Evolutionary conservation across 2,329 filamentous ascomycete species (phyloP), one percentile per base, ranked within the genome.

Genomic region (Purpureocillium lavendulum): DNA sequence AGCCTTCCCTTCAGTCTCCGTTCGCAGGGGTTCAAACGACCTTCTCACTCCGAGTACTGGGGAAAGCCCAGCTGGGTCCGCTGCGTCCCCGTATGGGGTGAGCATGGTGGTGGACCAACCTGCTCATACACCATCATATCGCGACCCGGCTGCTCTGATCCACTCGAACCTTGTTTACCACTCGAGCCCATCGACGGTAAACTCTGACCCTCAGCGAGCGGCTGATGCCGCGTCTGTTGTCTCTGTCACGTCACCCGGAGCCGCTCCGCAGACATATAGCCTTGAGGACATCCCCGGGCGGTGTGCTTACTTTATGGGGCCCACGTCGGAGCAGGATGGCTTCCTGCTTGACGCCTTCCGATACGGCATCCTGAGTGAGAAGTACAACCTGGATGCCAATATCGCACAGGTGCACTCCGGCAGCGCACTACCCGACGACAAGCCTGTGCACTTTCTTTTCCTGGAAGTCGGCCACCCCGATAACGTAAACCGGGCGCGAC

Each of bases 291-390:
- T 60, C 12, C 49, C 55, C 14, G 58, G 61, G 39, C 49, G 57
- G 14, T 69, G 67, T 2, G 63, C 67, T 11, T 67, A 70, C 47
- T 65, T 57, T 11, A 62, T 71, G 53, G 68, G 67, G 0, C 55
- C 63, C 12, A 57, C 65, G 2, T 62, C 59, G 9, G 67, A 71
- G 49, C 68, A 71, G 45, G 69, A 71, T 39, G 60, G 65, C 2
- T 60, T 67, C 44, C 57, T 71, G 8, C 55, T 71, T 4, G 62
- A 65, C 30, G 67, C 66, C 10, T 70, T 71, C 39, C 56, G 67
- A 14, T 70, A 67, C 29, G 59, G 66, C 14, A 61, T 71, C 21
- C 51, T 69, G 33, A 69, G 67, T 33, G 59, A 62, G 35, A 62
- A 63, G n/a, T 58, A 60, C 14, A 62, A 64, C 18, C 56, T 70